phyloP scores from a whole-genome alignment of 129 eudicot species.

The Lactuca saligna region DNA sequence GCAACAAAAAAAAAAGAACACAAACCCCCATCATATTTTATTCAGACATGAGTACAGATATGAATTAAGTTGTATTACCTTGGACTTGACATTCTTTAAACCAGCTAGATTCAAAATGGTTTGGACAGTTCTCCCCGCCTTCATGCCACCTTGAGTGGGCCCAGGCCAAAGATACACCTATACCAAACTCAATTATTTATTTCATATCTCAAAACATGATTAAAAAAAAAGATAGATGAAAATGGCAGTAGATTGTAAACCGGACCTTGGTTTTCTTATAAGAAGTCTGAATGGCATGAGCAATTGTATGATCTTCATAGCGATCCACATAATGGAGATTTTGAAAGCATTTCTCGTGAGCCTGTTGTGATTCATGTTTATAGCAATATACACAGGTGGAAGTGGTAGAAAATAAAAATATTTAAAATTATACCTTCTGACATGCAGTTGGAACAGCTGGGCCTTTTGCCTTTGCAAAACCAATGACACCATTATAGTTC shows the following conservation, averaged over 20 bases:
- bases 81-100: constrained; percentile 83
- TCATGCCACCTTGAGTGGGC: constrained; percentile 74
- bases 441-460: constrained; percentile 68
- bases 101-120: constrained; percentile 77
- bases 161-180: constrained; percentile 98
- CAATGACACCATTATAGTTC: constrained; percentile 85
- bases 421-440: constrained; percentile 58
- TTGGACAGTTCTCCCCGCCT: constrained; percentile 85
- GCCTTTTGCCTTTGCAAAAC: constrained; percentile 94
- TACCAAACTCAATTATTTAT: neutral
- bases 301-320: constrained; percentile 96
- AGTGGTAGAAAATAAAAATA: too few relatives aligned
- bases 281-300: constrained; percentile 86
- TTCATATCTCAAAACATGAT: neutral
- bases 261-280: constrained; percentile 92
- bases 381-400: too few relatives aligned
- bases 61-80: constrained; percentile 42
- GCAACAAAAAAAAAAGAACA: constrained; percentile 1
- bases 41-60: neutral
- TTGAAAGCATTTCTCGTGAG: constrained; percentile 81
- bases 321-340: constrained; percentile 88
- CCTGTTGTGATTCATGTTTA: constrained; percentile 41
- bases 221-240: neutral
- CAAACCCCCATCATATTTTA: neutral
- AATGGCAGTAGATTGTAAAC: neutral